Evolutionary conservation across 805 yeast genomes (phyloP).

Genomic region (Cyberlindnera veronae): DNA sequence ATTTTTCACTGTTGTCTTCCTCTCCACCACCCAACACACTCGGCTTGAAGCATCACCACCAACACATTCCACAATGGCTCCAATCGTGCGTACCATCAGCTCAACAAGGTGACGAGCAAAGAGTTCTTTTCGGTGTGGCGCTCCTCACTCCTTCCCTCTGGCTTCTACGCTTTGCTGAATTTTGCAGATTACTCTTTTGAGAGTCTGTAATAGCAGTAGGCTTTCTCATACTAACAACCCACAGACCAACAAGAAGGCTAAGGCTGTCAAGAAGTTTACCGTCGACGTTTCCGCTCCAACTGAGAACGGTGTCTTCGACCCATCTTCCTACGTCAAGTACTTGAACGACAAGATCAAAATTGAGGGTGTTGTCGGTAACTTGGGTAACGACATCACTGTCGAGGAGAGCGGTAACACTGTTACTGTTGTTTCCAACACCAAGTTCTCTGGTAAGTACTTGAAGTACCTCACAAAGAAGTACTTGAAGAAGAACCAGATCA

Average conservation of each 20-base stretch:
- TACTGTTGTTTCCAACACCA: conserved; percentile 83
- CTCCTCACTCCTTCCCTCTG: conserved; percentile 3
- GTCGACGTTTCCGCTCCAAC: conserved; percentile 97
- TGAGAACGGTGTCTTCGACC: conserved; percentile 96
- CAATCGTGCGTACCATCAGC: conserved; percentile 67
- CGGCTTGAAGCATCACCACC: neutral
- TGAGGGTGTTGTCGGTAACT: conserved; percentile 94
- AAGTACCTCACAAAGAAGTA: conserved; percentile 99
- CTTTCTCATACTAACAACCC: conserved; percentile 44
- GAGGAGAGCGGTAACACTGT: conserved; percentile 86
- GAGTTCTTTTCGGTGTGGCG: too few species aligned
- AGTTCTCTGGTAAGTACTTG: conserved; percentile 99
- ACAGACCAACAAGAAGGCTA: conserved; percentile 79
- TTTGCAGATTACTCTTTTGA: conserved; percentile 26
- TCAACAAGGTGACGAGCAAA: neutral
- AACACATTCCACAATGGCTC: conserved; percentile 61
- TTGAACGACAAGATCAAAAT: conserved; percentile 99
- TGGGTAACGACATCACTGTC: conserved; percentile 91
- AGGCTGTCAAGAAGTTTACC: conserved; percentile 82
- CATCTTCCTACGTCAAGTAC: conserved; percentile 96
- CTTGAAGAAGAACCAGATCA: conserved; percentile 99
- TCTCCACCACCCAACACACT: neutral
- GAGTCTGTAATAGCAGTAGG: conserved; percentile 61
- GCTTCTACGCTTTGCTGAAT: conserved; percentile 30
- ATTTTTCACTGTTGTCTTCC: conserved; percentile 10